Base-by-base conservation (phyloP, 1,284 basidiomycete genomes). In the Rhodotorula sp. region DNA sequence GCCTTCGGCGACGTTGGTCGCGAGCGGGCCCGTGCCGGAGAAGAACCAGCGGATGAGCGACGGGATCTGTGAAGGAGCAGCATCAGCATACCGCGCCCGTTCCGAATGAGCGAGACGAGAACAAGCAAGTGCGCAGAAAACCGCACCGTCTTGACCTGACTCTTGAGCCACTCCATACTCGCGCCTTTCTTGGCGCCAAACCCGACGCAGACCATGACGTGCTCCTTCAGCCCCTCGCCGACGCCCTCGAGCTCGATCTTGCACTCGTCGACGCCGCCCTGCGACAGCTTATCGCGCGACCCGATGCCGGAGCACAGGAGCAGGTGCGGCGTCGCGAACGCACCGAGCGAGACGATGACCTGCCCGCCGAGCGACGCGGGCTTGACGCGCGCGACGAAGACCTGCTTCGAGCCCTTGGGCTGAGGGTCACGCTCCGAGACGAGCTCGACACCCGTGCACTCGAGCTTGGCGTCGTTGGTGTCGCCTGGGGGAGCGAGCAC, bases 251-350 rank as follows among this genome's bases (percentile, higher is more conserved):
- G 80, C 56, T 87, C 84, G 10, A 87, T 84, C n/a, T 84, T 42
- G 21, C 81, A 79, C 21, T 74, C 52, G 41, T 34, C 34, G 34
- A 34, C 34, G 3, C 34, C 34, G 34, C 34, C 34, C 34, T 34
- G 34, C 34, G 34, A 34, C 3, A 34, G 34, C 34, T 34, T 34
- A 5, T 34, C 34, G 34, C 34, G 34, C 34, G 34, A 34, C 34
- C 89, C 89, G 34, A 90, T 80, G 8, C 90, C 90, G 23, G 88
- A 89, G 48, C 90, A 83, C 83, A 90, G 85, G 19, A 92, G 84
- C 54, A 91, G 85, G 83, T 91, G 83, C 16, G 85, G 84, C 3
- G 61, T 49, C 1, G 59, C 66, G 82, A 64, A 71, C 12, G 72
- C 52, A 5, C 67, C 68, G 41, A 62, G 66, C 7, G 50, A 64